These are phyloP conservation scores for Starmera pachycereana DNA, from an alignment of 805 yeast genomes.

Conservation along the genomic window DNA sequence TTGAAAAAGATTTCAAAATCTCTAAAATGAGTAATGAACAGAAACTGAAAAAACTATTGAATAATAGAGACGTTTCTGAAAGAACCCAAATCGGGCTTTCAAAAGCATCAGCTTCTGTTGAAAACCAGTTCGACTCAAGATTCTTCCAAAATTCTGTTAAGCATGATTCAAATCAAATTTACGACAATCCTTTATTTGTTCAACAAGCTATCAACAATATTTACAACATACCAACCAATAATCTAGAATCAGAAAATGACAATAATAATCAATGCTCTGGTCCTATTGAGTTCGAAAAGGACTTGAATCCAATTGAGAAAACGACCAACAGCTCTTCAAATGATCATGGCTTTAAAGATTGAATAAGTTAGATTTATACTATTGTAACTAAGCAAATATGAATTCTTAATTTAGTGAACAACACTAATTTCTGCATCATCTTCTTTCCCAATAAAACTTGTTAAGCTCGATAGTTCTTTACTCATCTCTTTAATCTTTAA, in stretches of 20 bases:
- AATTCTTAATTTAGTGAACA: not conserved
- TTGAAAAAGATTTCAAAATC: constrained; percentile 35
- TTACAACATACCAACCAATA: constrained; percentile 28
- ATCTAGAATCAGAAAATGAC: constrained; percentile 15
- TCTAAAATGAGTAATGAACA: constrained; percentile 35
- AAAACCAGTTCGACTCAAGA: constrained; percentile 47
- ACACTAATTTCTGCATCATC: constrained; percentile 5
- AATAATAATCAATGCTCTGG: constrained; percentile 20
- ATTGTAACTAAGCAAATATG: not conserved
- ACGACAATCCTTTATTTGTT: constrained; percentile 49
- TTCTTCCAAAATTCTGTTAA: constrained; percentile 39
- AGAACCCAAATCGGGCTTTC: constrained; percentile 43
- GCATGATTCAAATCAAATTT: constrained; percentile 35
- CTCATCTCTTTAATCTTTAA: constrained; percentile 1
- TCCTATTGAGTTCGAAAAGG: constrained; percentile 38
- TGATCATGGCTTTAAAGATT: no score
- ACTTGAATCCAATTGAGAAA: not conserved
- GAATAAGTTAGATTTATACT: no score
- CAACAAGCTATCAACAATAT: constrained; percentile 41
- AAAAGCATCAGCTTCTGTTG: constrained; percentile 25
- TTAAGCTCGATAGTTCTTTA: no score
- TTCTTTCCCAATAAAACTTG: not conserved
- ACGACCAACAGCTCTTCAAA: no score
- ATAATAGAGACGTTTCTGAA: constrained; percentile 46
- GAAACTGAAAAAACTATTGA: constrained; percentile 28